Conservation (phyloP, 495 filamentous ascomycete genomes). For the Jackrogersella minutella region DNA sequence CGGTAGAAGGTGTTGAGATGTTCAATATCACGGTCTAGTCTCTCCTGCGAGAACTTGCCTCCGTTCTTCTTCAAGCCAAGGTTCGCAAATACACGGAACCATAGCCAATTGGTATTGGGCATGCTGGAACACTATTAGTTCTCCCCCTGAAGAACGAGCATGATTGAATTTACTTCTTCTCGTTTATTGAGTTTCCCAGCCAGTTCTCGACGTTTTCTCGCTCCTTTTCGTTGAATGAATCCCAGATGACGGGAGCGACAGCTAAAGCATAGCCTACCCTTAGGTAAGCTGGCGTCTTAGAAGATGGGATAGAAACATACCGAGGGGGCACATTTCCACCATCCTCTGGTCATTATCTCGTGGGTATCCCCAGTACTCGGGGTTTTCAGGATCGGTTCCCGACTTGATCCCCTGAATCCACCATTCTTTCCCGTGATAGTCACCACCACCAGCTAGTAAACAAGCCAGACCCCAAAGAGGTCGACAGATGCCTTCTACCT, state of each 20-base stretch:
- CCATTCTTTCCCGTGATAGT: conserved; percentile 66
- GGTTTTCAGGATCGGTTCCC: conserved; percentile 69
- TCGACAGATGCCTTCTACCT: conserved; percentile 77
- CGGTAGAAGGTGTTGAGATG: conserved; percentile 82
- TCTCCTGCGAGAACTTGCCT: conserved; percentile 68
- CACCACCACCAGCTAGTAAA: conserved; percentile 69
- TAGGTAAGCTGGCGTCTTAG: neutral
- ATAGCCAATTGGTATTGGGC: conserved; percentile 71
- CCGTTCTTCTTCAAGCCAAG: conserved; percentile 76
- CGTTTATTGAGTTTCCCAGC: conserved; percentile 76
- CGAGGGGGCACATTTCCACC: conserved; percentile 82
- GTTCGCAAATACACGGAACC: conserved; percentile 86
- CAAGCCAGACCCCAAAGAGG: conserved; percentile 79
- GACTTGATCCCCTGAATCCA: conserved; percentile 73
- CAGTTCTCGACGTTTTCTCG: conserved; percentile 69
- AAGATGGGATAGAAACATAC: conserved; percentile 26
- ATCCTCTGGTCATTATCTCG: conserved; percentile 81
- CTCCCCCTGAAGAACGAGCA: neutral
- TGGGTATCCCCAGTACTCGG: conserved; percentile 78
- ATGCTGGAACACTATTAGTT: conserved; percentile 49
- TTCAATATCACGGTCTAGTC: conserved; percentile 75
- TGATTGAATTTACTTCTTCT: conserved; percentile 61
- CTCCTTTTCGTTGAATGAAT: conserved; percentile 65
- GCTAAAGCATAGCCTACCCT: conserved; percentile 63
- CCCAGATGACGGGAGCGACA: conserved; percentile 73